Percentiles rank a stretch among this genome's conserved stretches.
These are phyloP conservation scores for Zelopaecilomyces penicillatus DNA, from an alignment of 2,329 filamentous ascomycete species.

Conservation along the genomic window DNA sequence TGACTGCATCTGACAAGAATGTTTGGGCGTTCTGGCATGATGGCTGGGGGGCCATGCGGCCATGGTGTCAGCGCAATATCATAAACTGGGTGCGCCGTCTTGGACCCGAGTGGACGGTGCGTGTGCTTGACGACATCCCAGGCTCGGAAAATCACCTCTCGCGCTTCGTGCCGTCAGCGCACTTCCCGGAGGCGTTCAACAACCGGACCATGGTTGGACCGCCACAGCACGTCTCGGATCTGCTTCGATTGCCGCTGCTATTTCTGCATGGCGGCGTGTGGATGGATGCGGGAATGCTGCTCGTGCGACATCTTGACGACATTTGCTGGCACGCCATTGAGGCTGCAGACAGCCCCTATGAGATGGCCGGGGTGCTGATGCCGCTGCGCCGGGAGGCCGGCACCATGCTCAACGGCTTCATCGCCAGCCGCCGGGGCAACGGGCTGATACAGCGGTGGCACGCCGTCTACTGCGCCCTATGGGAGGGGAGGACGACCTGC, in stretches of 20 bases:
- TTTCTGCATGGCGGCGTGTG: constrained; percentile 27
- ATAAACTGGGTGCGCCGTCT: constrained; percentile 34
- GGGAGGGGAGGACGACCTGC: constrained; percentile 24
- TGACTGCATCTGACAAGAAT: constrained; percentile 31
- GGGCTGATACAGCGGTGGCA: constrained; percentile 37
- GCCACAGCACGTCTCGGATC: constrained; percentile 28
- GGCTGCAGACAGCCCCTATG: constrained; percentile 10
- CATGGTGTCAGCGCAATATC: constrained; percentile 29
- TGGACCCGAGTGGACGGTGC: constrained; percentile 31
- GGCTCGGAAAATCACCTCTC: constrained; percentile 16
- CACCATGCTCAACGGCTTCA: constrained; percentile 33
- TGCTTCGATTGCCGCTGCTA: constrained; percentile 30
- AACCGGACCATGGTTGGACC: constrained; percentile 30
- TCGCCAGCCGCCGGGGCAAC: constrained; percentile 32
- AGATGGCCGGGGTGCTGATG: constrained; percentile 26
- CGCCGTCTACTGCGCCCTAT: constrained; percentile 26
- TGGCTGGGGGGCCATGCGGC: constrained; percentile 27
- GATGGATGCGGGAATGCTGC: constrained; percentile 30
- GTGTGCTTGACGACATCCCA: constrained; percentile 27
- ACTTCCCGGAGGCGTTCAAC: constrained; percentile 28
- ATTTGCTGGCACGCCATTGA: constrained; percentile 25
- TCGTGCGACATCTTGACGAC: constrained; percentile 21
- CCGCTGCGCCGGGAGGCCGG: constrained; percentile 25
- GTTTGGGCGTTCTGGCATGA: constrained; percentile 38
- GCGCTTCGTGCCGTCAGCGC: constrained; percentile 22